These are phyloP conservation scores for Didymella glomerata DNA, from an alignment of 2,329 filamentous ascomycete species.

Conservation along the genomic window DNA sequence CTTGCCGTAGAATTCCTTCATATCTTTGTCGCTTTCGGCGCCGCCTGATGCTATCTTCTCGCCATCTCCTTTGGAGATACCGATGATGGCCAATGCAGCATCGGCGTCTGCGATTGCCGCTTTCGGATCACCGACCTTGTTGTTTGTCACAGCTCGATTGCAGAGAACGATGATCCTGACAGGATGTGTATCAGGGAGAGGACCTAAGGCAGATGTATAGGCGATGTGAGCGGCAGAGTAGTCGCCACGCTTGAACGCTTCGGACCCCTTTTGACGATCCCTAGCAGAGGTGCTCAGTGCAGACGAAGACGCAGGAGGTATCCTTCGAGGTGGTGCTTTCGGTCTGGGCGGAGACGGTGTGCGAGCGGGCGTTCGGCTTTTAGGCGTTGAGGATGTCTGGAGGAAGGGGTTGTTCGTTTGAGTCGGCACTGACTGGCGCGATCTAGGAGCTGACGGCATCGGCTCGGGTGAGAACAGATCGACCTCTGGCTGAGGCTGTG, in stretches of 20 bases:
- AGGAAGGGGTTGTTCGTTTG: constrained; percentile 53
- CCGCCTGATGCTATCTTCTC: constrained; percentile 77
- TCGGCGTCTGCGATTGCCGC: constrained; percentile 86
- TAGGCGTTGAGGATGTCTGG: constrained; percentile 39
- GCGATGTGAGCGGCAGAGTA: constrained; percentile 85
- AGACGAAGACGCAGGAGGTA: constrained; percentile 73
- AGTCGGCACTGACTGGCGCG: constrained; percentile 45
- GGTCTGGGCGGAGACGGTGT: constrained; percentile 54
- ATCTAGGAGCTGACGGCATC: constrained; percentile 31
- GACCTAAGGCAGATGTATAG: constrained; percentile 78
- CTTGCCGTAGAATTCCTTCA: constrained; percentile 94
- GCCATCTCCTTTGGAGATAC: constrained; percentile 76
- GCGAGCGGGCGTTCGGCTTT: constrained; percentile 49
- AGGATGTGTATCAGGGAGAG: constrained; percentile 80
- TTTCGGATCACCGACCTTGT: constrained; percentile 93
- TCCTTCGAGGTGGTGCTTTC: constrained; percentile 63
- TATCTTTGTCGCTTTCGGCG: constrained; percentile 72
- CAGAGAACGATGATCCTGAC: constrained; percentile 87
- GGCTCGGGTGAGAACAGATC: constrained; percentile 67
- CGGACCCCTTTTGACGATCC: constrained; percentile 80
- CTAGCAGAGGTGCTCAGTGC: constrained; percentile 78
- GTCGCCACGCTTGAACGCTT: constrained; percentile 93
- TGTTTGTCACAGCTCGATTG: constrained; percentile 86
- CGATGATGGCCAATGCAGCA: constrained; percentile 79
- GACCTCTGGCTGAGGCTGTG: constrained; percentile 52